Conservation (phyloP, 1,284 basidiomycete species). For the Papiliotrema fonsecae region DNA sequence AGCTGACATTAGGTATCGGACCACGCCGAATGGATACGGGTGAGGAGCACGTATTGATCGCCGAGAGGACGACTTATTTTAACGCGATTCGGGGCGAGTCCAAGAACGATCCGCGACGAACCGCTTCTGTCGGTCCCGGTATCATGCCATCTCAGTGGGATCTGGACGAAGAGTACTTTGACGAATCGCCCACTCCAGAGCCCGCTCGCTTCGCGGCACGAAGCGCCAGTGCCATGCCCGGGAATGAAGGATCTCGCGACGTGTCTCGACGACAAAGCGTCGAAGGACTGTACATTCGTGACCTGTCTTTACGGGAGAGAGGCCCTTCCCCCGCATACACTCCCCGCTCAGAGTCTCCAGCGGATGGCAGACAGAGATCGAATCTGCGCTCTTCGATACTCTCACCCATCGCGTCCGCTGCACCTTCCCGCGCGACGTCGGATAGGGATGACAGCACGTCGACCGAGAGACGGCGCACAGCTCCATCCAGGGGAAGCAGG, state of each 20-base stretch:
- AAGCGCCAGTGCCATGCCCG: constrained; percentile 36
- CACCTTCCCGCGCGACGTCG: constrained; percentile 21
- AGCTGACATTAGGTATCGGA: constrained; percentile 57
- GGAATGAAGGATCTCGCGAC: constrained; percentile 25
- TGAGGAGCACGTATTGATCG: constrained; percentile 75
- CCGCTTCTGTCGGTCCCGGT: constrained; percentile 76
- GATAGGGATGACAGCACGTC: constrained; percentile 24
- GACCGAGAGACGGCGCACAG: constrained; percentile 4
- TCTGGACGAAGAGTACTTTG: constrained; percentile 29
- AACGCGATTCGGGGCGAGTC: constrained; percentile 30
- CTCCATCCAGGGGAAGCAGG: neutral
- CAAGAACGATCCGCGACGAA: constrained; percentile 48
- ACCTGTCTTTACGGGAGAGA: constrained; percentile 21
- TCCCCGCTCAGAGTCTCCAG: constrained; percentile 10
- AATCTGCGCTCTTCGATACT: constrained; percentile 10
- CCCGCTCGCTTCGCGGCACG: constrained; percentile 11
- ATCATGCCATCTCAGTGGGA: constrained; percentile 45
- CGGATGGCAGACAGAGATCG: constrained; percentile 6
- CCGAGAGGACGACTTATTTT: constrained; percentile 70
- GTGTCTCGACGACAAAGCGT: constrained; percentile 14
- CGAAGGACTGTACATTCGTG: constrained; percentile 6
- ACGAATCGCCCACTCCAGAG: constrained; percentile 6
- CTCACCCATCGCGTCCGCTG: constrained; percentile 29
- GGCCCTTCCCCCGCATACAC: constrained; percentile 48
- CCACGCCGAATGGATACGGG: constrained; percentile 70